A percentile compares a stretch with the other conserved stretches of the same genome.
Conservation (phyloP, 2,329 filamentous ascomycete genomes). For the Trichoderma koningiopsis region DNA sequence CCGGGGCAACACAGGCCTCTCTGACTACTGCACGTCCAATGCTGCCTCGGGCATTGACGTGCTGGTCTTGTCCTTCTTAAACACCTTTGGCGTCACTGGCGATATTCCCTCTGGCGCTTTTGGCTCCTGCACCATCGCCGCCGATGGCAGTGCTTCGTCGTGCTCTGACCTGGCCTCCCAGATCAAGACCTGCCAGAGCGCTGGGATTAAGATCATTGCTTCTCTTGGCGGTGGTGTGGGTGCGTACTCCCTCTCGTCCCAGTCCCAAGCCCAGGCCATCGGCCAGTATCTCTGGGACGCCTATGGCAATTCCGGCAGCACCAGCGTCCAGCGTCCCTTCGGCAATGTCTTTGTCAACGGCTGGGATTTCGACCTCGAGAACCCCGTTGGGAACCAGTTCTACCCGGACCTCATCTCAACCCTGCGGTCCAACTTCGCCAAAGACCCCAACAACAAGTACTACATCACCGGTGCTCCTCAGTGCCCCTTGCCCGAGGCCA, state of each 20-base stretch:
- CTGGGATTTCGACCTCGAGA: conserved; percentile 55
- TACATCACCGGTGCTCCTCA: conserved; percentile 50
- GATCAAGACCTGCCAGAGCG: conserved; percentile 47
- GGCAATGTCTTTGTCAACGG: conserved; percentile 53
- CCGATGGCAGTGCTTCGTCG: not conserved
- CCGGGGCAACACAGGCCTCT: too few species aligned
- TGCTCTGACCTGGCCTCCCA: conserved; percentile 44
- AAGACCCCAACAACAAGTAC: conserved; percentile 34
- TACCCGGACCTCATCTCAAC: conserved; percentile 38
- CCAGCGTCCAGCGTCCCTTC: conserved; percentile 45
- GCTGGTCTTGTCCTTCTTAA: conserved; percentile 46
- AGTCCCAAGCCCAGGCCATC: conserved; percentile 27
- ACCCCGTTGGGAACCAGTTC: conserved; percentile 37
- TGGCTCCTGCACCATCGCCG: conserved; percentile 42
- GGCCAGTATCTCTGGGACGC: conserved; percentile 42
- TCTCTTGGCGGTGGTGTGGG: conserved; percentile 47
- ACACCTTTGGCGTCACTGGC: conserved; percentile 40
- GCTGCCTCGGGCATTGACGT: conserved; percentile 42
- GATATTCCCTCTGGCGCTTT: conserved; percentile 44
- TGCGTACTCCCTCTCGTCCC: conserved; percentile 36
- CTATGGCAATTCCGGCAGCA: conserved; percentile 44
- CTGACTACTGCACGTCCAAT: conserved; percentile 38
- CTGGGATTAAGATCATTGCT: conserved; percentile 49
- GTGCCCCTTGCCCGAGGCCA: conserved; percentile 37
- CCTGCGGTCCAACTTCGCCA: conserved; percentile 38